Conservation (phyloP, 192 early-diverging fungal species). For the Backusella circina region DNA sequence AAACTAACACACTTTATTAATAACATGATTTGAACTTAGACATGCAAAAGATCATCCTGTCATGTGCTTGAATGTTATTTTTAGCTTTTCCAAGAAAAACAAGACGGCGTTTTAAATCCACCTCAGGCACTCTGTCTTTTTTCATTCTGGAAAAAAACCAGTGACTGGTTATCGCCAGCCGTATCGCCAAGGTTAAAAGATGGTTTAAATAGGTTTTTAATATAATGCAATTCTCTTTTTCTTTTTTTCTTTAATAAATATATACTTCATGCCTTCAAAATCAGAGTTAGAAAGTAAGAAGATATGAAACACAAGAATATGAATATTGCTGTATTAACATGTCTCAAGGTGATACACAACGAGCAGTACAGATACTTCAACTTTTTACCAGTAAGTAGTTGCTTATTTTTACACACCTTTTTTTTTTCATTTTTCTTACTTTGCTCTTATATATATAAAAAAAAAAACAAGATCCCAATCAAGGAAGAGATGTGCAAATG, state of each 20-base stretch:
- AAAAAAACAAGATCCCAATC: slow-evolving; percentile 12
- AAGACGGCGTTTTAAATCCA: too few species aligned
- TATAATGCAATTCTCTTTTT: background rate
- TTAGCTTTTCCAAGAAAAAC: too few species aligned
- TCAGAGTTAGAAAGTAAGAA: background rate
- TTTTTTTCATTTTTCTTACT: background rate
- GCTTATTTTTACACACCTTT: background rate
- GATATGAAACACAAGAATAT: background rate
- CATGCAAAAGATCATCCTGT: too few species aligned
- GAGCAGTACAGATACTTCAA: slow-evolving; percentile 9
- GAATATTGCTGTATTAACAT: background rate
- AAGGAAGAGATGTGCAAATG: slow-evolving; percentile 1
- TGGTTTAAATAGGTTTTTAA: background rate
- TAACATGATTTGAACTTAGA: too few species aligned
- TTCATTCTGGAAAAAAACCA: too few species aligned
- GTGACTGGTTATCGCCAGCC: too few species aligned
- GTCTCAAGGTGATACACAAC: background rate
- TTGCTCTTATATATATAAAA: background rate
- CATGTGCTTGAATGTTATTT: too few species aligned
- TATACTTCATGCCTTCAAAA: background rate
- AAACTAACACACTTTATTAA: too few species aligned
- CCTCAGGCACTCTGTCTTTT: too few species aligned
- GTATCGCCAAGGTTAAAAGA: background rate
- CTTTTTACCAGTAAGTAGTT: background rate
- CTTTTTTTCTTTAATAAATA: background rate